Evolutionary conservation across 2,329 filamentous ascomycete genomes (phyloP).

Genomic region (Stachybotrys echinatus): DNA sequence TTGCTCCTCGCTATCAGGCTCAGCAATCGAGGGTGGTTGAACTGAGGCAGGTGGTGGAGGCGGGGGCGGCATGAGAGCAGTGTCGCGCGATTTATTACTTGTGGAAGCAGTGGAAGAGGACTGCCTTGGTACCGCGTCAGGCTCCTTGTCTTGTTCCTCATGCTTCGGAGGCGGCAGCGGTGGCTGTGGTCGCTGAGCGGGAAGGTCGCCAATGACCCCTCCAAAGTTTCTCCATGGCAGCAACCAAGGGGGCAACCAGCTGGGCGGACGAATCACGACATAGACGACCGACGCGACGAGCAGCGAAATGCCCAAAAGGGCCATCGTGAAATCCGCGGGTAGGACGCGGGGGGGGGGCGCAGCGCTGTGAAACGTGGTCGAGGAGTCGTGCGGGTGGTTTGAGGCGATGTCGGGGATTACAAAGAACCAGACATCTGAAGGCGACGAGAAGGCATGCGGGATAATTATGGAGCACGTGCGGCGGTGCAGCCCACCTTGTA

Average conservation of each 20-base stretch:
- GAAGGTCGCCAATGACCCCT: neutral
- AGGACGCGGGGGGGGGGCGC: neutral
- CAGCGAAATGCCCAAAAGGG: slow-evolving; percentile 54
- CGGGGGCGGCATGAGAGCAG: slow-evolving; percentile 26
- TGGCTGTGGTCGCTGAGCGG: slow-evolving; percentile 1
- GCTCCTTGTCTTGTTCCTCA: neutral
- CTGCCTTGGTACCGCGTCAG: neutral
- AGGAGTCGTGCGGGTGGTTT: too few relatives aligned
- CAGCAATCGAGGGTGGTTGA: slow-evolving; percentile 24
- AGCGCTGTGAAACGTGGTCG: too few relatives aligned
- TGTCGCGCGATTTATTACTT: slow-evolving; percentile 13
- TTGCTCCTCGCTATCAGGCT: slow-evolving; percentile 28
- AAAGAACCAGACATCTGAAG: too few relatives aligned
- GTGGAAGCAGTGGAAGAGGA: neutral
- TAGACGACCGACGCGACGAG: slow-evolving; percentile 56
- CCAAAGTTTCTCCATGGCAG: slow-evolving; percentile 14
- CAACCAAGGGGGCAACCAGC: slow-evolving; percentile 34
- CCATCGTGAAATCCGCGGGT: slow-evolving; percentile 34
- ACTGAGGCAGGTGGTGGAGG: slow-evolving; percentile 21
- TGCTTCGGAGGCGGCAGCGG: slow-evolving; percentile 6
- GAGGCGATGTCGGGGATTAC: too few relatives aligned
- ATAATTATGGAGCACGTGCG: too few relatives aligned
- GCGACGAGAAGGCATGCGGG: neutral
- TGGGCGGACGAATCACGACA: slow-evolving; percentile 47
- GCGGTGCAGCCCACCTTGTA: neutral